phyloP scores from a whole-genome alignment of 2,329 filamentous ascomycete species.

The Colletotrichum coccodes region DNA sequence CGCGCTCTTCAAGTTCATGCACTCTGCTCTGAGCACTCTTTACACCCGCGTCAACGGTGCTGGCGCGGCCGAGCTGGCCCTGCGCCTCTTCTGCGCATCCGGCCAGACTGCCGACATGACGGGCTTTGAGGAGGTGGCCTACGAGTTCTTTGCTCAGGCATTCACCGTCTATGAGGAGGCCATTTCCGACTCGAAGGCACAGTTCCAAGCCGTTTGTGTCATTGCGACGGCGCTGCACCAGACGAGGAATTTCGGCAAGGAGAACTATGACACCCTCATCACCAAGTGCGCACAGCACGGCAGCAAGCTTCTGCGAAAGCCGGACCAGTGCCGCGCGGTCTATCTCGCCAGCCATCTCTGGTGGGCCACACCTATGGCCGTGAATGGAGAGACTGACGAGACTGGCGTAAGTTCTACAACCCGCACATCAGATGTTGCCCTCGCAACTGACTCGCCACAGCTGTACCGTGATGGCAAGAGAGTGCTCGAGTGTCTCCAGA shows the following conservation, averaged over 20 bases:
- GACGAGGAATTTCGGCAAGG: conserved; percentile 89
- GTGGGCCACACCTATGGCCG: conserved; percentile 91
- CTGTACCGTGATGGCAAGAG: conserved; percentile 97
- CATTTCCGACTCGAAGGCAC: conserved; percentile 93
- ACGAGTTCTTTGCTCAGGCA: conserved; percentile 98
- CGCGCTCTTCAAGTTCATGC: conserved; percentile 94
- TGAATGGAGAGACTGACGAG: conserved; percentile 82
- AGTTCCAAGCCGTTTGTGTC: conserved; percentile 97
- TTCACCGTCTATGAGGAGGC: conserved; percentile 98
- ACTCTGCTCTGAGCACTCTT: conserved; percentile 85
- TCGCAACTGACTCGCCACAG: conserved; percentile 56
- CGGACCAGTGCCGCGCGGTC: conserved; percentile 95
- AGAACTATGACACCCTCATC: conserved; percentile 98
- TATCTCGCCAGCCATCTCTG: conserved; percentile 97
- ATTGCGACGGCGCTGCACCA: conserved; percentile 91
- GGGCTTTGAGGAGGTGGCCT: conserved; percentile 93
- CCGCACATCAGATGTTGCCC: background rate
- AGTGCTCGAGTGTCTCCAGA: conserved; percentile 94
- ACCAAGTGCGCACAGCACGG: conserved; percentile 97
- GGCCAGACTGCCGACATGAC: conserved; percentile 93
- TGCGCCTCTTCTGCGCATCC: conserved; percentile 90
- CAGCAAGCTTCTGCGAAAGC: conserved; percentile 96
- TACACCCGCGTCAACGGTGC: conserved; percentile 84
- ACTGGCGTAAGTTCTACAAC: conserved; percentile 70
- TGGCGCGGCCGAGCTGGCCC: conserved; percentile 85